These are phyloP conservation scores for Talaromyces proteolyticus DNA, from an alignment of 495 filamentous ascomycete genomes.

Conservation along the genomic window DNA sequence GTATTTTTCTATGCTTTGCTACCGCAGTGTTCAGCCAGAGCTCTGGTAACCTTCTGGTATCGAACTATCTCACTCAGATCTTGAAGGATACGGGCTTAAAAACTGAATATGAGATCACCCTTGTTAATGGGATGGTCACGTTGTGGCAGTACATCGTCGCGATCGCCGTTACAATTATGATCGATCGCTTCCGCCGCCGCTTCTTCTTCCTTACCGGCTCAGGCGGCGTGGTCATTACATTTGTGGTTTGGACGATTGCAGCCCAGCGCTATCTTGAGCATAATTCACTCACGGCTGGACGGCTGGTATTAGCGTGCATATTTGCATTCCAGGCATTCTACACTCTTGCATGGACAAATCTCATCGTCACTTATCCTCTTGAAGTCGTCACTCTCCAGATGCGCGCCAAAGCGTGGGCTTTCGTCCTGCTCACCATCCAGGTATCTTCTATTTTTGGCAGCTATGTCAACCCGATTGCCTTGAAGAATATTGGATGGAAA, in stretches of 20 bases:
- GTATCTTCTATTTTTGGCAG: slow-evolving; percentile 47
- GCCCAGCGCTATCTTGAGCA: slow-evolving; percentile 45
- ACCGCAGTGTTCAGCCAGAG: slow-evolving; percentile 61
- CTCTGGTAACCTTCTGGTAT: slow-evolving; percentile 60
- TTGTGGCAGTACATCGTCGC: slow-evolving; percentile 42
- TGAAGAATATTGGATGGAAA: slow-evolving; percentile 47
- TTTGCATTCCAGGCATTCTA: slow-evolving; percentile 53
- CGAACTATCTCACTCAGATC: slow-evolving; percentile 50
- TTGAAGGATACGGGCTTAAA: slow-evolving; percentile 51
- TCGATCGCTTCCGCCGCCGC: slow-evolving; percentile 52
- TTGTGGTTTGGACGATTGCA: slow-evolving; percentile 50
- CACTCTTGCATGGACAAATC: slow-evolving; percentile 52
- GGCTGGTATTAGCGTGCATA: slow-evolving; percentile 51
- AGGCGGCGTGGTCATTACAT: slow-evolving; percentile 49
- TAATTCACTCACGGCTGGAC: slow-evolving; percentile 38
- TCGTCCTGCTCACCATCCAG: slow-evolving; percentile 55
- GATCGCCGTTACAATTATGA: slow-evolving; percentile 44
- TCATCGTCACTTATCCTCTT: slow-evolving; percentile 56
- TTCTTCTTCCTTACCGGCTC: slow-evolving; percentile 51
- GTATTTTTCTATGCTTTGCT: slow-evolving; percentile 50
- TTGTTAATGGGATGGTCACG: slow-evolving; percentile 18
- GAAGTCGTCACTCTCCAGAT: slow-evolving; percentile 60
- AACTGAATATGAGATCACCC: slow-evolving; percentile 37
- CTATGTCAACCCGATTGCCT: slow-evolving; percentile 52
- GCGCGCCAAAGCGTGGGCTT: slow-evolving; percentile 61